These are phyloP conservation scores for Warburgia ugandensis DNA, from an alignment of 164 flowering plant genomes.

Conservation along the genomic window DNA sequence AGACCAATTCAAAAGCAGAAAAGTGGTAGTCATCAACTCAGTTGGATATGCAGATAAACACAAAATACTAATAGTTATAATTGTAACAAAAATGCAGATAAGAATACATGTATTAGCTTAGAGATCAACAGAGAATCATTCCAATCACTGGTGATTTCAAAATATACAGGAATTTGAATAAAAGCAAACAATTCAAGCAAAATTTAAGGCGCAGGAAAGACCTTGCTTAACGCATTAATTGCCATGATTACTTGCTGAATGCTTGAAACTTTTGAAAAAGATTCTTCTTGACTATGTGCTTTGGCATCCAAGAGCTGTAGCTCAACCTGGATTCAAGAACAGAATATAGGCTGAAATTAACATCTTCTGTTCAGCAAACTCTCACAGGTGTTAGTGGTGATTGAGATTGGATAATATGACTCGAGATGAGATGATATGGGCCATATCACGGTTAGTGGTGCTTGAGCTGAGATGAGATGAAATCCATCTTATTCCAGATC, in stretches of 20 bases:
- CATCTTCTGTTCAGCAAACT: neutral
- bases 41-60: neutral
- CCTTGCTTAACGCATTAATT: constrained; percentile 98
- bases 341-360: neutral
- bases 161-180: neutral
- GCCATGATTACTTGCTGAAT: constrained; percentile 83
- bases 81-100: too few species aligned
- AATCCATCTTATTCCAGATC: too few species aligned
- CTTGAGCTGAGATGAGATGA: too few species aligned
- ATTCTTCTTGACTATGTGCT: constrained; percentile 39
- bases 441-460: too few species aligned
- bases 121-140: too few species aligned
- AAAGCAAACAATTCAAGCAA: neutral
- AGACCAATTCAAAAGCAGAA: neutral
- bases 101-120: too few species aligned
- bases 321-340: constrained; percentile 55
- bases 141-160: neutral
- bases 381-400: too few species aligned
- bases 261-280: constrained; percentile 42
- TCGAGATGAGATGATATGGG: too few species aligned
- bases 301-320: constrained; percentile 46
- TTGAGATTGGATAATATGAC: too few species aligned
- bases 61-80: too few species aligned
- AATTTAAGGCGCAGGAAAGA: constrained; percentile 12
- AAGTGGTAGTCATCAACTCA: neutral